Evolutionary conservation across 202 grass and related monocot species (phyloP), one percentile per base, ranked within the genome.

Genomic region (Digitaria exilis): DNA sequence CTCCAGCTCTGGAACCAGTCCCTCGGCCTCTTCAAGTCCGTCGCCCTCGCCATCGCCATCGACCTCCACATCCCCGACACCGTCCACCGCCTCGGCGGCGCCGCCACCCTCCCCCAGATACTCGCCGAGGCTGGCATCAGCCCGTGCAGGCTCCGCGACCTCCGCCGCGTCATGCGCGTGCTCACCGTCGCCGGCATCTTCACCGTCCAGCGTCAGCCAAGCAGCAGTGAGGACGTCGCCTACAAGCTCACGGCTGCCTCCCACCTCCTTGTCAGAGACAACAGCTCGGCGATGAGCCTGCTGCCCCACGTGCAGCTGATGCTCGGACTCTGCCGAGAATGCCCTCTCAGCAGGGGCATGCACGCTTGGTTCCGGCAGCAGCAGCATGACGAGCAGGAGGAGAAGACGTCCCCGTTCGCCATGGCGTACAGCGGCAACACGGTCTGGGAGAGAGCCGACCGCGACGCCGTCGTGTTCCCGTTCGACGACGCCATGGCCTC

Each of bases 1-100:
- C 42, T 71, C 7, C 68, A 4, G 42, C 42, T 71, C 1, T 71
- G 68, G 68, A 42, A 71, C 68, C 68, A 71, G 68, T 18, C 68
- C 68, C 68, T 71, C 42, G 0, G 68, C 68, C 48, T 71, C 68
- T 29, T 48, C 25, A 71, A 71, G 68, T 10, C 68, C 7, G 1
- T 9, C 7, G 68, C 68, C 15, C 68, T 71, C 15, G 6, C 14
- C 14, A 26, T 71, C 68, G 43, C 68, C 68, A 9, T 1, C 22
- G 67, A 70, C 67, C 41, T 46, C 67, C 67, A 14, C 67, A 29
- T 70, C 67, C 41, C 66, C 12, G 67, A 70, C 67, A 24, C 67
- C 22, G 13, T 70, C 22, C 22, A 70, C 67, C 67, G 67, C 68
- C 68, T 71, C 24, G 42, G 68, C 1, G 68, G 43, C 24, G 68